phyloP scores from a whole-genome alignment of 192 early-diverging fungal genomes.

The Coemansia sp. region DNA sequence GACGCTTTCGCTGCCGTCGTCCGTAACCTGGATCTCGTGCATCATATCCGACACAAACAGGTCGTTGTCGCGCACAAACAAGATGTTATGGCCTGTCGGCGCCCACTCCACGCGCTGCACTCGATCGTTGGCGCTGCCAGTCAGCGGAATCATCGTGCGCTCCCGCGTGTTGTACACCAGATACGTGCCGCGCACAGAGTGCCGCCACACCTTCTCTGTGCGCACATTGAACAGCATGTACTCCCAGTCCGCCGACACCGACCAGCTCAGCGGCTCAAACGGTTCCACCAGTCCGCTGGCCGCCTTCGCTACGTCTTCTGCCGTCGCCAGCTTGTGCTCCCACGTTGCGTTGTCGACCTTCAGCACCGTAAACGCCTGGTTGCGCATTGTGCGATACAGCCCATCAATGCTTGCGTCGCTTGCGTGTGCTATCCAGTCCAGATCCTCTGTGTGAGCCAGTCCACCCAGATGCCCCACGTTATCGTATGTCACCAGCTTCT shows the following conservation, averaged over 20 bases:
- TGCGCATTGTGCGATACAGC: conserved; percentile 31
- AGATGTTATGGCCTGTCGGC: conserved; percentile 72
- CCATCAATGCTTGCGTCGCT: conserved; percentile 41
- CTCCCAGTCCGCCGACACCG: conserved; percentile 76
- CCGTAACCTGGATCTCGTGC: conserved; percentile 75
- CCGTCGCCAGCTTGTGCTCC: conserved; percentile 31
- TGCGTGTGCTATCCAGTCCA: conserved; percentile 52
- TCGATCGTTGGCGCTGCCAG: conserved; percentile 35
- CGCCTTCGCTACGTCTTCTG: conserved; percentile 29
- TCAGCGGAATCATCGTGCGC: conserved; percentile 63
- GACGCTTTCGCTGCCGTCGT: conserved; percentile 76
- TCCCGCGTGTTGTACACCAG: conserved; percentile 71
- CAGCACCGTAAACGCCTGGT: conserved; percentile 23
- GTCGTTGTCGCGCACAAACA: conserved; percentile 88
- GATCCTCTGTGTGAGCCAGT: conserved; percentile 27
- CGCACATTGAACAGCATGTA: conserved; percentile 75
- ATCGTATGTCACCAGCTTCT: conserved; percentile 46
- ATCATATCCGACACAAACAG: conserved; percentile 74
- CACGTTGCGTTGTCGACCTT: conserved; percentile 42
- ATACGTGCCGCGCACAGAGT: conserved; percentile 80
- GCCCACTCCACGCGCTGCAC: conserved; percentile 76
- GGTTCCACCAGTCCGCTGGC: conserved; percentile 17
- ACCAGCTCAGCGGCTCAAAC: conserved; percentile 55
- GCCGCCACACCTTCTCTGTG: conserved; percentile 72
- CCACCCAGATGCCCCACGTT: conserved; percentile 27